Evolutionary conservation across 495 filamentous ascomycete species (phyloP).

Genomic region (Daldinia caldariorum): DNA sequence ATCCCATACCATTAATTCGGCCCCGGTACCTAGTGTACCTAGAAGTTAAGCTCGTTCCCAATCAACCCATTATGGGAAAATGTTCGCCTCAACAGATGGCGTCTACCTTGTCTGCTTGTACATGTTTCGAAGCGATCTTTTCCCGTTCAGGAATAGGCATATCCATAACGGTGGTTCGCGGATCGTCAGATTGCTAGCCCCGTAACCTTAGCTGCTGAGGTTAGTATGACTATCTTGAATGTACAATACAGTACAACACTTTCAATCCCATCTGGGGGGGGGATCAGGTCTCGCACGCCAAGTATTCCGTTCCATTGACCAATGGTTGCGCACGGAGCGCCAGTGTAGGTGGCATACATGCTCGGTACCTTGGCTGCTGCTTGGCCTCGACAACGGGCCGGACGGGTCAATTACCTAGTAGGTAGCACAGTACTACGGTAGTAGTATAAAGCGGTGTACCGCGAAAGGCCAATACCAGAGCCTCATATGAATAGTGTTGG

Average conservation of each 20-base stretch:
- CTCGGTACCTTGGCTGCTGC: no score
- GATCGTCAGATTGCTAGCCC: slow-evolving; percentile 7
- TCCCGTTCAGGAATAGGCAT: not conserved
- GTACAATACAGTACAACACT: not conserved
- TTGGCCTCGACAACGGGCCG: no score
- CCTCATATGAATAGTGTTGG: no score
- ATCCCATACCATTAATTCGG: slow-evolving; percentile 2
- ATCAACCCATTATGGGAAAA: not conserved
- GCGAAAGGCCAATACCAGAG: no score
- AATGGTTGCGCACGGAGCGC: no score
- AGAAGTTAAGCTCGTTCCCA: not conserved
- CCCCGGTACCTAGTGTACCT: not conserved
- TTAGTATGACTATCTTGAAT: no score
- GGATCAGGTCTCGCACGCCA: not conserved
- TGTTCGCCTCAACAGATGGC: not conserved
- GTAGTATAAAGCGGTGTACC: no score
- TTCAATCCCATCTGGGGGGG: slow-evolving; percentile 1
- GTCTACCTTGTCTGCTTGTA: not conserved
- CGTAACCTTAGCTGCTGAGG: no score
- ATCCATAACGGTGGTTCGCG: slow-evolving; percentile 3
- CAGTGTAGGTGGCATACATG: no score
- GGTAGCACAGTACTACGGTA: no score
- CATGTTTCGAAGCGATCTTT: not conserved
- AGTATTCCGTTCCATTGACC: no score
- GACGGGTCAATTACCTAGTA: no score